phyloP scores from a whole-genome alignment of 495 filamentous ascomycete genomes.

The Usnea hakonensis region DNA sequence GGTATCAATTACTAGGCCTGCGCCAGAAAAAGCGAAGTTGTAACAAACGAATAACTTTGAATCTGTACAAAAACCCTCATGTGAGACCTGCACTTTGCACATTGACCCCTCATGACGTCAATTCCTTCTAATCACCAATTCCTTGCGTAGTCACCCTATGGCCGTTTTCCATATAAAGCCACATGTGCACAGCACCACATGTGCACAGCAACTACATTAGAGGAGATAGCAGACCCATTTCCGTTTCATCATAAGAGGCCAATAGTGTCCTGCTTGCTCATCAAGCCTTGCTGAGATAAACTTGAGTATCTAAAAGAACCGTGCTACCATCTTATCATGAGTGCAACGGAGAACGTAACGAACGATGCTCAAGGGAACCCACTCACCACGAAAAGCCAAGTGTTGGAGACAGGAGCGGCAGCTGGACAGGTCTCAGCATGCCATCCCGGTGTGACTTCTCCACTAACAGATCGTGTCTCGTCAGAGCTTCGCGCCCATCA shows the following conservation, averaged over 20 bases:
- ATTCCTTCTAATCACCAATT: not conserved
- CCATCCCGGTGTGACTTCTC: not conserved
- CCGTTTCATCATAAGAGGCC: not conserved
- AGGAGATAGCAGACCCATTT: not conserved
- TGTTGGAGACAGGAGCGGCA: conserved; percentile 60
- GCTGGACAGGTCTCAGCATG: conserved; percentile 41
- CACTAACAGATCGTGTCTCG: not conserved
- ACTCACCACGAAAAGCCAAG: conserved; percentile 45
- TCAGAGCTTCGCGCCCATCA: conserved; percentile 62
- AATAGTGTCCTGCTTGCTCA: not conserved
- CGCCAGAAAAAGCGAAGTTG: not conserved
- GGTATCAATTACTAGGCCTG: not conserved
- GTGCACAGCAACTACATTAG: not conserved
- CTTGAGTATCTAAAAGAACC: not conserved
- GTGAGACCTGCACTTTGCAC: not conserved
- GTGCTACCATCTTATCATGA: conserved; percentile 12
- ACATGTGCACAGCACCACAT: not conserved
- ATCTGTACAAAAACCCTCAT: not conserved
- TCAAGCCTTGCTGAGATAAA: not conserved
- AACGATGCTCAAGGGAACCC: conserved; percentile 43
- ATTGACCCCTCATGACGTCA: conserved; percentile 20
- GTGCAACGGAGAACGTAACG: conserved; percentile 21
- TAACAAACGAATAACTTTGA: not conserved
- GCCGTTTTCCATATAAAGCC: not conserved
- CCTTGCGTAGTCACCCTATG: not conserved